These are phyloP conservation scores for Avena atlantica DNA, from an alignment of 176 grass and related monocot species.

Conservation along the genomic window DNA sequence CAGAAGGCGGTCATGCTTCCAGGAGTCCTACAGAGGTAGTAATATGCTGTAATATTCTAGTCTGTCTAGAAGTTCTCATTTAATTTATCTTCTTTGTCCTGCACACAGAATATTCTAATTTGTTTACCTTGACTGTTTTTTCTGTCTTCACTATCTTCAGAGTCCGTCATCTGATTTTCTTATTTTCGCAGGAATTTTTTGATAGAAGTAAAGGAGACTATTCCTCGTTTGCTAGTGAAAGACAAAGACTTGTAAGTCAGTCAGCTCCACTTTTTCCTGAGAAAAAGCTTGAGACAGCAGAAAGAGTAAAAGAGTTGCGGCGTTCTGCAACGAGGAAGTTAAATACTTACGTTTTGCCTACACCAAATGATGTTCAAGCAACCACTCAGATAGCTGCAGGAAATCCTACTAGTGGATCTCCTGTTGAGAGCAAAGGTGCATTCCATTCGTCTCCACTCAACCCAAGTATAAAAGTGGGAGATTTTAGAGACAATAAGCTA, in stretches of 20 bases:
- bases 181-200: conserved; percentile 65
- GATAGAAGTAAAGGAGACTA: conserved; percentile 66
- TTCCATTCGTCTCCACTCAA: conserved; percentile 78
- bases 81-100: not conserved
- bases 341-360: conserved; percentile 88
- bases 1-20: conserved; percentile 52
- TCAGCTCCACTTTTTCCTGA: conserved; percentile 82
- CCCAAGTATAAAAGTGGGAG: conserved; percentile 64
- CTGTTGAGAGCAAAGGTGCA: conserved; percentile 53
- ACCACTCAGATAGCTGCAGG: conserved; percentile 48
- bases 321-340: conserved; percentile 78
- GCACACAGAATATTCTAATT: conserved; percentile 4
- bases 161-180: conserved; percentile 17
- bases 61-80: not conserved
- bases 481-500: conserved; percentile 62
- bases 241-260: conserved; percentile 62
- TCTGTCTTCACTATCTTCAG: not conserved
- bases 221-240: conserved; percentile 49
- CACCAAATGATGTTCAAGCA: conserved; percentile 63
- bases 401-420: conserved; percentile 53
- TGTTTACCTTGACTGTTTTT: conserved; percentile 1
- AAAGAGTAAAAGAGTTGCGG: conserved; percentile 66
- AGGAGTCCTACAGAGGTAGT: conserved; percentile 71
- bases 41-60: not conserved
- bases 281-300: conserved; percentile 69